Evolutionary conservation across 345 rosid genomes (phyloP).

Genomic region (Eucalyptus guilfoylei): DNA sequence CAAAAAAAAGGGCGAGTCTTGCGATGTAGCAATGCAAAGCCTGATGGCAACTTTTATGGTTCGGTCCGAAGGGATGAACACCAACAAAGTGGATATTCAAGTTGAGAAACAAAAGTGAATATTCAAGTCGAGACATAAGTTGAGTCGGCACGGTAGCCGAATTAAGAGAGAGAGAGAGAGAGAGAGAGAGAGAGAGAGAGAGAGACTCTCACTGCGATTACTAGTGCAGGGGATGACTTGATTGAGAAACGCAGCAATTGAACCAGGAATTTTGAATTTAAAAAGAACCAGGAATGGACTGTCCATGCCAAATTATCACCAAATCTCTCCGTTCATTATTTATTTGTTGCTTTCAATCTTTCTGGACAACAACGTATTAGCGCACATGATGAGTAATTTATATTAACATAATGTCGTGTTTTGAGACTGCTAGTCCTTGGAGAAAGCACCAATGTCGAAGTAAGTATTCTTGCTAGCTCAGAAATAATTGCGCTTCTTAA

Average conservation of each 20-base stretch:
- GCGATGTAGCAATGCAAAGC: neutral
- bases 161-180: neutral
- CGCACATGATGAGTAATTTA: neutral
- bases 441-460: neutral
- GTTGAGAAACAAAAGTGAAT: neutral
- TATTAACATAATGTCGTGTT: neutral
- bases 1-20: neutral
- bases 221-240: neutral
- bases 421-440: neutral
- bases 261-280: too few relatives aligned
- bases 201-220: neutral
- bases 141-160: neutral
- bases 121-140: too few relatives aligned
- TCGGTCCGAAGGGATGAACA: neutral
- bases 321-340: neutral
- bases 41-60: neutral
- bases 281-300: too few relatives aligned
- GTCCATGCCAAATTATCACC: neutral
- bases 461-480: neutral
- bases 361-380: accelerated
- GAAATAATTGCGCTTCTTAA: neutral
- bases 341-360: neutral
- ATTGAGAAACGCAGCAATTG: neutral
- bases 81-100: neutral
- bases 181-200: too few relatives aligned